phyloP scores from a whole-genome alignment of 345 rosid genomes.

The Eucalyptus albens region DNA sequence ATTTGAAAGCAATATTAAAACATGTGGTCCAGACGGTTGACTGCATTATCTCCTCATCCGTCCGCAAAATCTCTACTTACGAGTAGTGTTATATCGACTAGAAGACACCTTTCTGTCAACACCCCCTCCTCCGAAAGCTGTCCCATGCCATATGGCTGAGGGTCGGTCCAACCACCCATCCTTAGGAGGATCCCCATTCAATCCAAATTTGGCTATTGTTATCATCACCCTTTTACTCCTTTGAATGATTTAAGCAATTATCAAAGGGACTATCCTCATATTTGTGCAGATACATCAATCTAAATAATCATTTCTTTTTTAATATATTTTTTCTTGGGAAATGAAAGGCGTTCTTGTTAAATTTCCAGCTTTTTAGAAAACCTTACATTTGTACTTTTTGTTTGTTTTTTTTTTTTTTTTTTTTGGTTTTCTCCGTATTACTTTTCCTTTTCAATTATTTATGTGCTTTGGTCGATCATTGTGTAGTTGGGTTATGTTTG shows the following conservation, averaged over 20 bases:
- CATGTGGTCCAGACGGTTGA: not conserved
- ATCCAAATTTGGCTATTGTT: not conserved
- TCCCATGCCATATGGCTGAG: not conserved
- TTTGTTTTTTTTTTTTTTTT: too few species aligned
- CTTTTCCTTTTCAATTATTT: not conserved
- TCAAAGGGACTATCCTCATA: not conserved
- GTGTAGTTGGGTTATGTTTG: not conserved
- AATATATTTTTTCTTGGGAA: not conserved
- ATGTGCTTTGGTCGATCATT: not conserved
- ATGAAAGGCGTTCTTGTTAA: not conserved
- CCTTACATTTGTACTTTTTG: not conserved
- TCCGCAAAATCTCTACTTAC: not conserved
- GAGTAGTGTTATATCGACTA: not conserved
- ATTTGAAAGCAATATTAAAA: not conserved
- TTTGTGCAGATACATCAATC: not conserved
- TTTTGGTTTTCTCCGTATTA: not conserved
- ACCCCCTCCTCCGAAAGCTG: not conserved
- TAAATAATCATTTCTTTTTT: not conserved
- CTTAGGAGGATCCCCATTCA: not conserved
- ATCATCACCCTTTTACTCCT: not conserved
- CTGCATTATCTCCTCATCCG: not conserved
- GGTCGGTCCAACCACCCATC: not conserved
- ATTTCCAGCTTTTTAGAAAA: not conserved
- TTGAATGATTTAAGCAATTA: not conserved
- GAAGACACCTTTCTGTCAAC: not conserved